Evolutionary conservation across 2,329 filamentous ascomycete species (phyloP).

Genomic region (Fusarium nurragi): DNA sequence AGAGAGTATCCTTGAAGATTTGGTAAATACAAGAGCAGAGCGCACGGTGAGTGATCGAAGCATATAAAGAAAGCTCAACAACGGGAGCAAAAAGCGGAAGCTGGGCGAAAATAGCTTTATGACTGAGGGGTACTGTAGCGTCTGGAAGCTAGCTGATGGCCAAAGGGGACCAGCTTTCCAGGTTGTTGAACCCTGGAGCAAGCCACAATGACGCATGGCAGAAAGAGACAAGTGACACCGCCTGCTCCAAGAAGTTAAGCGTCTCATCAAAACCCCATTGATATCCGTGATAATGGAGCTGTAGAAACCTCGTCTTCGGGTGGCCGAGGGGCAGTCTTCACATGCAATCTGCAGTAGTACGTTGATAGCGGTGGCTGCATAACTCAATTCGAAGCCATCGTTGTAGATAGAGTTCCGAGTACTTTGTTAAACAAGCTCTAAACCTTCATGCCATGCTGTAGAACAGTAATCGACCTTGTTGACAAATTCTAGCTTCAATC

Average conservation of each 20-base stretch:
- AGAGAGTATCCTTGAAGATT: constrained; percentile 26
- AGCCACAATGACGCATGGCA: constrained; percentile 46
- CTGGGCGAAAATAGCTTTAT: constrained; percentile 26
- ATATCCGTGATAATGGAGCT: constrained; percentile 34
- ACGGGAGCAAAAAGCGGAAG: background rate
- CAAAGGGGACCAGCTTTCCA: constrained; percentile 34
- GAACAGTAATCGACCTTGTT: background rate
- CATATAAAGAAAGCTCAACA: constrained; percentile 32
- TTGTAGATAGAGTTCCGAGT: background rate
- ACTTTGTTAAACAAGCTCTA: background rate
- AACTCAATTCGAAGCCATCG: background rate
- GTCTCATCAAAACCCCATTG: constrained; percentile 43
- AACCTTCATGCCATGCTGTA: background rate
- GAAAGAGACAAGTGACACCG: constrained; percentile 40
- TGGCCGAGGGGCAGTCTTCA: constrained; percentile 41
- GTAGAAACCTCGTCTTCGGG: constrained; percentile 14
- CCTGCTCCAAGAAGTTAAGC: constrained; percentile 39
- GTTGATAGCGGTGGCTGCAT: background rate
- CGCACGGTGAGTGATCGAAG: constrained; percentile 35
- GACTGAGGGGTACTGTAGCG: constrained; percentile 37
- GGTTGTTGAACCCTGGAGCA: constrained; percentile 45
- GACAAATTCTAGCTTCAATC: background rate
- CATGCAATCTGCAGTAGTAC: constrained; percentile 28
- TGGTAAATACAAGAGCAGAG: constrained; percentile 23
- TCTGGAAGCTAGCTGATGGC: constrained; percentile 21